Base-by-base conservation (phyloP, 345 rosid species). In the Sonneratia alba region DNA sequence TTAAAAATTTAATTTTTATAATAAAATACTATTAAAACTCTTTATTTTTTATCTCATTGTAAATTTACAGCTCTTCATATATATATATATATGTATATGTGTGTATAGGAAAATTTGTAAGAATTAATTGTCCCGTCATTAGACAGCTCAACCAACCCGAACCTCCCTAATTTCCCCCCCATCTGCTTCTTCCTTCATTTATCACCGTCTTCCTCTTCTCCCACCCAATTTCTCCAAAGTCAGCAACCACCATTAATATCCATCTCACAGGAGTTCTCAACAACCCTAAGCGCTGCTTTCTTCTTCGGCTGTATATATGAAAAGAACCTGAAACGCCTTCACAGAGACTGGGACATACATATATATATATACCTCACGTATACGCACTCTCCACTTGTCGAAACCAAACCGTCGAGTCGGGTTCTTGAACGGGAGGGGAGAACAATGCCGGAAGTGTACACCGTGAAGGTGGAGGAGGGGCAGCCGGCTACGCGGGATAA, bases 391-490 rank as follows among this genome's bases (percentile, higher is more conserved):
- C 1, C 32, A 27, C 32, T 27, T 27, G 32, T 27, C 32, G 59
- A 19, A 53, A 19, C 19, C 16, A 53, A n/a, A 27, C 19, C 64
- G 4, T 22, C 70, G 16, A 9, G 2, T 3, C 27, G 69, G 43
- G 3, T 16, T 38, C 69, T 40, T 67, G 48, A 68, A 21, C 36
- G 36, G 24, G 15, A 3, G 56, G 65, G 19, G 62, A 70, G 32
- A n/a, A 49, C 69, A 75, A 81, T 79, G 90, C 21, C 84, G 53
- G 77, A 64, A 38, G 76, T 79, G 15, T 92, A 86, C 73, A 73
- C 92, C 0, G 85, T 95, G 71, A 75, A 88, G 80, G 96, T 91
- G 73, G 97, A 83, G 84, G 89, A 91, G 59, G 81, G 90, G 72
- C 74, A 85, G 79, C 77, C 81, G 34, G 93, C 85, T 19, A 75